These are phyloP conservation scores for Nigrospora oryzae DNA, from an alignment of 2,329 filamentous ascomycete genomes.

Conservation along the genomic window DNA sequence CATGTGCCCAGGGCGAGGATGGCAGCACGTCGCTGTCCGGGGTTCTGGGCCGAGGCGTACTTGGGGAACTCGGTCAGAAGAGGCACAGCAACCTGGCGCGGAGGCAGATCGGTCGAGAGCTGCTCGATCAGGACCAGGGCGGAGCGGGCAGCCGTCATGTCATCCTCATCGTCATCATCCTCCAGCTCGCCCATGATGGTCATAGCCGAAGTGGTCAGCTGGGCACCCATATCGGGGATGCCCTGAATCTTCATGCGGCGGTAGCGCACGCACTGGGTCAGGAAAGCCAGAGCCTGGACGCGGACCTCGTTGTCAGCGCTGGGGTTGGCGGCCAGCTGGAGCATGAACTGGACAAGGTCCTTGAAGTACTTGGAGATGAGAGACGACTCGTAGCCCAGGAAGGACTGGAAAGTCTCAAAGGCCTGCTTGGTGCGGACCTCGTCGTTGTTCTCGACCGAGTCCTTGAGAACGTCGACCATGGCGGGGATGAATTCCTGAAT, in stretches of 20 bases:
- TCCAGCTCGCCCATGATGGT: conserved; percentile 86
- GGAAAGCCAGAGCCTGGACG: conserved; percentile 84
- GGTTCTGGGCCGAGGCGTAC: conserved; percentile 67
- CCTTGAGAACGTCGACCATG: conserved; percentile 86
- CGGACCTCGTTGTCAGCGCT: conserved; percentile 76
- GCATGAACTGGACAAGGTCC: conserved; percentile 89
- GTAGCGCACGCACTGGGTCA: conserved; percentile 87
- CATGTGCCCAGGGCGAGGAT: conserved; percentile 89
- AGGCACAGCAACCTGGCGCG: conserved; percentile 88
- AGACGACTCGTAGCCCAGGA: conserved; percentile 81
- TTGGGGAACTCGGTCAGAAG: conserved; percentile 77
- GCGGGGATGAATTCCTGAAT: conserved; percentile 76
- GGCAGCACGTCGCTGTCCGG: conserved; percentile 78
- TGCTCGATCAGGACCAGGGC: conserved; percentile 85
- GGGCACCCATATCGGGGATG: conserved; percentile 73
- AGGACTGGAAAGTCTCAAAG: conserved; percentile 95
- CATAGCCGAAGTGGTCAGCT: conserved; percentile 80
- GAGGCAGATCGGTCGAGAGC: conserved; percentile 78
- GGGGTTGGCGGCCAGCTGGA: conserved; percentile 71
- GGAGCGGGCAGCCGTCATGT: conserved; percentile 75
- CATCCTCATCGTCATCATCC: conserved; percentile 67
- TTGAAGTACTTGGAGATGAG: conserved; percentile 80
- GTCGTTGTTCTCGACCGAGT: conserved; percentile 68
- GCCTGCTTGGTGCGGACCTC: conserved; percentile 84
- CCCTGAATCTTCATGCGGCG: conserved; percentile 93